Evolutionary conservation across 345 rosid species (phyloP).

Genomic region (Anastatica hierochuntica): DNA sequence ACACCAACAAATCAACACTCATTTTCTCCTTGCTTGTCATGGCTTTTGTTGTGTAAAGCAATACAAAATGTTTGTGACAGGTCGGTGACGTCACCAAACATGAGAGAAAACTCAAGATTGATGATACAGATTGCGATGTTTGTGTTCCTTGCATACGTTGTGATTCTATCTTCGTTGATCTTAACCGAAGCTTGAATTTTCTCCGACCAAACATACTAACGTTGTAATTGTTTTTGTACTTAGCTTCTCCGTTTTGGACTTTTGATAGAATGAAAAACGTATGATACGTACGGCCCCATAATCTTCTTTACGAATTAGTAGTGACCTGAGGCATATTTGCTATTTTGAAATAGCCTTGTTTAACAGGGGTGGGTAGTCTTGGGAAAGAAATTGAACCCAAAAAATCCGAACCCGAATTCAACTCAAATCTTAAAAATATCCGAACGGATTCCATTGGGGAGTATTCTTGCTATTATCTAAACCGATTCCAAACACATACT

Average conservation of each 20-base stretch:
- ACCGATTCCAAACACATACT: too few relatives aligned
- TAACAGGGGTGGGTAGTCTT: too few relatives aligned
- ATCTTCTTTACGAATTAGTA: neutral
- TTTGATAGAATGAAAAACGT: conserved; percentile 2
- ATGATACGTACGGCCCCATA: neutral
- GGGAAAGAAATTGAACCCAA: too few relatives aligned
- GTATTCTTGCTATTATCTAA: too few relatives aligned
- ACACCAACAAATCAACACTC: neutral
- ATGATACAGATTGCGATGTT: conserved; percentile 74
- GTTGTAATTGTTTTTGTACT: neutral
- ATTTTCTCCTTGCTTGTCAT: neutral
- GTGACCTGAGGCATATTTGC: too few relatives aligned
- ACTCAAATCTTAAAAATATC: too few relatives aligned
- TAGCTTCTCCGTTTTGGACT: conserved; percentile 8
- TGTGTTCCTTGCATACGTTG: conserved; percentile 84
- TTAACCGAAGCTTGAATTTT: conserved; percentile 70
- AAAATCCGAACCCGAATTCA: too few relatives aligned
- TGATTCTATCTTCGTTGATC: conserved; percentile 87
- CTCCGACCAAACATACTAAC: conserved; percentile 9
- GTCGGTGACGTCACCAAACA: conserved; percentile 93
- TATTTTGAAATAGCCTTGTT: too few relatives aligned
- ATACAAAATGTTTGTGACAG: conserved; percentile 34
- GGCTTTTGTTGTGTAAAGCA: neutral
- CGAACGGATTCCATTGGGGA: too few relatives aligned
- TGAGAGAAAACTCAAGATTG: conserved; percentile 92